Conservation (phyloP, 2,329 filamentous ascomycete species). For the Trichoderma brevicompactum region DNA sequence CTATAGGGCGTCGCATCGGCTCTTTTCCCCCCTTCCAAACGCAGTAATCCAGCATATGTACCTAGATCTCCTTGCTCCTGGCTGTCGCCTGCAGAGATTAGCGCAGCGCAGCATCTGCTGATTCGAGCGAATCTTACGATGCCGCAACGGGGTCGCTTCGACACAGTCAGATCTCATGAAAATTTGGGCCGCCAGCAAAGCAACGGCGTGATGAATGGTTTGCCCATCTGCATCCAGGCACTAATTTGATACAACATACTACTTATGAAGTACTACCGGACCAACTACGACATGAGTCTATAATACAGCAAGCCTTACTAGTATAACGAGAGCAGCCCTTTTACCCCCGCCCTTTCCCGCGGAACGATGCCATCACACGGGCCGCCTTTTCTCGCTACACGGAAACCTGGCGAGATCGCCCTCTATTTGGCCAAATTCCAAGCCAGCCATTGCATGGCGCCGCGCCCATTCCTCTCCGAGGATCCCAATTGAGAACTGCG, state of each 20-base stretch:
- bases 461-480: conserved; percentile 12
- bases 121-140: conserved; percentile 10
- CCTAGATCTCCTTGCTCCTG: conserved; percentile 14
- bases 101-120: conserved; percentile 4
- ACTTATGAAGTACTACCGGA: too few relatives aligned
- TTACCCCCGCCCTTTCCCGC: background rate
- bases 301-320: too few relatives aligned
- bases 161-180: conserved; percentile 24
- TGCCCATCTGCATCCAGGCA: too few relatives aligned
- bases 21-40: background rate
- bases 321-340: too few relatives aligned
- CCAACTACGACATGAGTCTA: too few relatives aligned
- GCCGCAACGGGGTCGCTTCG: background rate
- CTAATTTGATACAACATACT: too few relatives aligned
- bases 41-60: background rate
- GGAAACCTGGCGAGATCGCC: background rate
- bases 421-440: conserved; percentile 7
- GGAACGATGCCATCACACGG: conserved; percentile 13
- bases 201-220: conserved; percentile 9
- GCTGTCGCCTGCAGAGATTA: conserved; percentile 16
- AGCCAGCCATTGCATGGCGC: conserved; percentile 8
- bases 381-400: conserved; percentile 1
- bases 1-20: conserved; percentile 8
- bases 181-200: background rate
- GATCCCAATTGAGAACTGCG: conserved; percentile 1